Evolutionary conservation across 768 basidiomycete genomes (phyloP), one percentile per base, ranked within the genome.

Genomic region (Rhizopogon vesiculosus): DNA sequence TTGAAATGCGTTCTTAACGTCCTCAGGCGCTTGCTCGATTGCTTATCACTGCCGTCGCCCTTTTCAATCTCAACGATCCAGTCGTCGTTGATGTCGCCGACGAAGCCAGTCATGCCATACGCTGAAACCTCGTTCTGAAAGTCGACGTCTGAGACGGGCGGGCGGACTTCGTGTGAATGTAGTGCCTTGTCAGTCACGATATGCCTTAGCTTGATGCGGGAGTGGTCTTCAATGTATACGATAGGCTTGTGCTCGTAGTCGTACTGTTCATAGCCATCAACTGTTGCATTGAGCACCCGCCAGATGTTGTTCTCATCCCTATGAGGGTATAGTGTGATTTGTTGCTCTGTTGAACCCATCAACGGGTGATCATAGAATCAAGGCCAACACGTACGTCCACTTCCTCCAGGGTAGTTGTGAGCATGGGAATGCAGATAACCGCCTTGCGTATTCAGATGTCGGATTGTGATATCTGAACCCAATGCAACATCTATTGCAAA

Each of bases 61-160:
- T 78, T 75, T 22, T 88, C 86, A 42, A 98, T 91, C 70, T 97
- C 94, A 52, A 98, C 78, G 54, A 86, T 73, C 87, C 91, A 93
- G 64, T 98, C 91, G 64, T 98, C 96, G 66, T 98, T 98, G 44
- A 86, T 80, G 64, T 98, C 96, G 13, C 96, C 96, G 0, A 70
- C 73, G 67, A 89, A 98, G 0, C 88, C 90, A 0, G 85, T 73
- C 78, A 90, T 85, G 1, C 97, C 97, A 65, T 99, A 99, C 0
- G 78, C 93, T 2, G 93, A 95, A 1, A 98, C 94, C 68, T 99
- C 97, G 66, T 98, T 96, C 75, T 99, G 97, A 77, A 98, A 99
- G 64, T 99, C 97, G 45, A 98, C 96, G 45, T 99, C 97, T 33
- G 91, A 93, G 13, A 99, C 86, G 16, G 95, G 93, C 5, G 97